Percentiles rank a stretch among this genome's conserved stretches.
phyloP scores from a whole-genome alignment of 2,329 filamentous ascomycete genomes.

The Penicillium concentricum region DNA sequence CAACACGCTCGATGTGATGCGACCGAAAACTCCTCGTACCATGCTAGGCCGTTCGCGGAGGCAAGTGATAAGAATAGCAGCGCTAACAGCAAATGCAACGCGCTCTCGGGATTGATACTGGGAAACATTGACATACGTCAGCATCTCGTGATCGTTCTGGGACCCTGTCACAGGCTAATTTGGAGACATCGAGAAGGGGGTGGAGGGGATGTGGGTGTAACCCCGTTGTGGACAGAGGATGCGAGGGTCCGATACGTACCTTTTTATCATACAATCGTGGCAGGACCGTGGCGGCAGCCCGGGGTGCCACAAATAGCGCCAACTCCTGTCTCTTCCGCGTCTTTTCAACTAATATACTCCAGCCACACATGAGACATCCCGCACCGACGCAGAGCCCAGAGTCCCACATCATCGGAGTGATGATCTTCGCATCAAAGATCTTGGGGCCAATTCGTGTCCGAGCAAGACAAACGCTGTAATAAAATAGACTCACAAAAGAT shows the following conservation, averaged over 20 bases:
- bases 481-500: constrained; percentile 74
- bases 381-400: constrained; percentile 64
- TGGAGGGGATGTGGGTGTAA: constrained; percentile 20
- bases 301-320: constrained; percentile 75
- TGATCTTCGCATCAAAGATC: constrained; percentile 57
- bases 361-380: constrained; percentile 75
- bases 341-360: constrained; percentile 75
- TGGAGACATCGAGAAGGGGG: constrained; percentile 3
- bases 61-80: constrained; percentile 68
- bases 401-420: constrained; percentile 58
- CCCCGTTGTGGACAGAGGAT: constrained; percentile 14
- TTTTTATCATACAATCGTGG: constrained; percentile 65
- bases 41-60: constrained; percentile 61
- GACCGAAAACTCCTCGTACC: constrained; percentile 69
- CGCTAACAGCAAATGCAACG: constrained; percentile 64
- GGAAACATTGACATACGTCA: constrained; percentile 23
- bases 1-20: constrained; percentile 42
- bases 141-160: constrained; percentile 12
- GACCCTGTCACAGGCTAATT: constrained; percentile 7
- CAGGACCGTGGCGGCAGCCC: constrained; percentile 71
- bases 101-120: constrained; percentile 68
- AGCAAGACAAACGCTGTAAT: constrained; percentile 78
- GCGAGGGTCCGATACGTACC: constrained; percentile 27
- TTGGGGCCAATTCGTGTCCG: constrained; percentile 71
- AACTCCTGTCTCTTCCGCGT: constrained; percentile 68